phyloP scores from a whole-genome alignment of 139 green algal species.

The Monoraphidium neglectum region DNA sequence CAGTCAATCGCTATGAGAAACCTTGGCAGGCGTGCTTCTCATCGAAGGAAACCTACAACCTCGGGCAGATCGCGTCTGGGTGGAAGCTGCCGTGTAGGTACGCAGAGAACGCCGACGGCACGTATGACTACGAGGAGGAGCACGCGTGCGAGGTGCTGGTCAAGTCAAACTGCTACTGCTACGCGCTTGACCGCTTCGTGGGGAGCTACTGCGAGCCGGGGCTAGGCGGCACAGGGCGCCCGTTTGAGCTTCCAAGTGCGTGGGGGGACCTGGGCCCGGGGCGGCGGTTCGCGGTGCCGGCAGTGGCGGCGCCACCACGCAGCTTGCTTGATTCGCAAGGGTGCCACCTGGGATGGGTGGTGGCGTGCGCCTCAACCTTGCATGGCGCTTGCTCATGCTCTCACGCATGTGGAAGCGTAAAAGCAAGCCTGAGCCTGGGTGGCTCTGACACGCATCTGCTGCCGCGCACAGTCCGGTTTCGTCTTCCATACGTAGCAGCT shows the following conservation, averaged over 20 bases:
- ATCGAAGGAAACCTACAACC: neutral
- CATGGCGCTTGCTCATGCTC: no score
- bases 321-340: no score
- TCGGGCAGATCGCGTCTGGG: neutral
- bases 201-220: conserved; percentile 34
- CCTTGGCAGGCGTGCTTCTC: conserved; percentile 30
- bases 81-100: conserved; percentile 30
- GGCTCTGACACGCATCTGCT: no score
- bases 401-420: no score
- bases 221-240: conserved; percentile 11
- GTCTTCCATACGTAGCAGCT: no score
- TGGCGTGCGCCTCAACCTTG: no score
- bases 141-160: conserved; percentile 31
- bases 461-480: no score
- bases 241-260: conserved; percentile 5
- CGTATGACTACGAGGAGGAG: conserved; percentile 31
- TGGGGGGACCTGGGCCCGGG: no score
- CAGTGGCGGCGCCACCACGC: no score
- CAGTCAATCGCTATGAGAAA: neutral
- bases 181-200: conserved; percentile 6
- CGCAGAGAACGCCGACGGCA: conserved; percentile 10
- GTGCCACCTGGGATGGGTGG: no score
- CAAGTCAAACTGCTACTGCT: conserved; percentile 36
- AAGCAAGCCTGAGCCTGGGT: no score
- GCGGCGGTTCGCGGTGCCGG: no score